Conservation (phyloP, 2,329 filamentous ascomycete species). For the Trichoderma lentiforme region DNA sequence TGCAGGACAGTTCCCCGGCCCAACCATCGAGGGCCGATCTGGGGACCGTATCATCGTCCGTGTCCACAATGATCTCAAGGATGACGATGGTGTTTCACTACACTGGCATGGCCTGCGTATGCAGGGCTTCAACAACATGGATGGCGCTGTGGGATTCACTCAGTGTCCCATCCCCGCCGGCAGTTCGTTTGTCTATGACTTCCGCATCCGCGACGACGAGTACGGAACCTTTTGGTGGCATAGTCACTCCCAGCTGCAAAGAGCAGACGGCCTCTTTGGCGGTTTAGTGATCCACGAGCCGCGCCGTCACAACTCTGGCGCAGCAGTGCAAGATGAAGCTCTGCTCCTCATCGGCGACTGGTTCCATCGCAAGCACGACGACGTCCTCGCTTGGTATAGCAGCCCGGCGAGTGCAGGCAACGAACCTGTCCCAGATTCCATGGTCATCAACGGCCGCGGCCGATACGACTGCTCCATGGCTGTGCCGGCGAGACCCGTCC, state of each 20-base stretch:
- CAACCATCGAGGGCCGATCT: slow-evolving; percentile 65
- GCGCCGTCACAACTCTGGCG: slow-evolving; percentile 11
- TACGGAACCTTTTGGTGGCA: slow-evolving; percentile 58
- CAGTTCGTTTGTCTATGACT: slow-evolving; percentile 52
- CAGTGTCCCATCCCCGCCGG: slow-evolving; percentile 53
- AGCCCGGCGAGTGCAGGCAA: slow-evolving; percentile 40
- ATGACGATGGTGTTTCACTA: slow-evolving; percentile 55
- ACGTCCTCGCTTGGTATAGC: slow-evolving; percentile 30
- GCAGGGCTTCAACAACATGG: slow-evolving; percentile 68
- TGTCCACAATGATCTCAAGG: slow-evolving; percentile 59
- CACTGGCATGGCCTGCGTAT: slow-evolving; percentile 76
- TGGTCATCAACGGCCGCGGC: slow-evolving; percentile 36
- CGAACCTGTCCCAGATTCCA: slow-evolving; percentile 34
- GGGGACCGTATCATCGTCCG: slow-evolving; percentile 69
- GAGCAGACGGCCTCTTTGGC: slow-evolving; percentile 55
- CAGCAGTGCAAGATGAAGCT: slow-evolving; percentile 50
- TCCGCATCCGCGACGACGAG: slow-evolving; percentile 53
- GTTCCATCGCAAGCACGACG: slow-evolving; percentile 39
- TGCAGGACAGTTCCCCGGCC: slow-evolving; percentile 60
- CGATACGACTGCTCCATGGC: slow-evolving; percentile 32
- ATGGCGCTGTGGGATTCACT: slow-evolving; percentile 51
- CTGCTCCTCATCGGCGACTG: slow-evolving; percentile 48
- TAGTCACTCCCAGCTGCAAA: slow-evolving; percentile 50
- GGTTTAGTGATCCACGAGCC: slow-evolving; percentile 58
- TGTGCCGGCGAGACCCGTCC: slow-evolving; percentile 25